Conservation (phyloP, 116 monocot genomes). For the Phalaenopsis hybrid region DNA sequence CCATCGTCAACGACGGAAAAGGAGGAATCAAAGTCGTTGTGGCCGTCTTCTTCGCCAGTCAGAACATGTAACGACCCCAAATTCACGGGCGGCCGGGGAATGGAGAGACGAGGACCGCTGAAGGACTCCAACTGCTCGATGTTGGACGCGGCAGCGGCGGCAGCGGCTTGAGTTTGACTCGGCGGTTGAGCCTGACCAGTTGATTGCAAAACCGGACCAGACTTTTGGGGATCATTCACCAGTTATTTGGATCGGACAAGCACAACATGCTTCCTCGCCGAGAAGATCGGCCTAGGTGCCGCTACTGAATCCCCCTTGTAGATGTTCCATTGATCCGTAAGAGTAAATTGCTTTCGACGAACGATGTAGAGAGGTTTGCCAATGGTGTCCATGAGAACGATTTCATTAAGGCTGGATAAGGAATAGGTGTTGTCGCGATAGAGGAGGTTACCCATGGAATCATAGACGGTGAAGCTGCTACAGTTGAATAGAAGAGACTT, state of each 20-base stretch:
- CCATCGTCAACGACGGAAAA: too few relatives aligned
- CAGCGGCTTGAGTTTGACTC: too few relatives aligned
- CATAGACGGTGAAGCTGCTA: slow-evolving; percentile 45
- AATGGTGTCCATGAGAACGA: slow-evolving; percentile 45
- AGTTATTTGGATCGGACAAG: slow-evolving; percentile 25
- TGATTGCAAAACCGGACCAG: too few relatives aligned
- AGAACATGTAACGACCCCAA: too few relatives aligned
- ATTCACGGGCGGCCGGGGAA: too few relatives aligned
- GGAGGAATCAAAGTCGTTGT: too few relatives aligned
- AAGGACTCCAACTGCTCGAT: too few relatives aligned
- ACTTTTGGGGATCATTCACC: slow-evolving; percentile 16
- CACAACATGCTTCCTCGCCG: slow-evolving; percentile 34
- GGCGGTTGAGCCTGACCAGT: too few relatives aligned
- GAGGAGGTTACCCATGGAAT: slow-evolving; percentile 28
- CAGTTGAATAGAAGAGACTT: slow-evolving; percentile 50
- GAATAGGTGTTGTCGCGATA: slow-evolving; percentile 42
- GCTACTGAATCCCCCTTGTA: slow-evolving; percentile 44
- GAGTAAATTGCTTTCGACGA: slow-evolving; percentile 37
- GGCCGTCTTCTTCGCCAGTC: too few relatives aligned
- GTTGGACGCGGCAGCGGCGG: too few relatives aligned
- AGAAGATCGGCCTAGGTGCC: slow-evolving; percentile 19
- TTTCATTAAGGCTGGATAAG: slow-evolving; percentile 3
- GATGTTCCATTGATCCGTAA: slow-evolving; percentile 48
- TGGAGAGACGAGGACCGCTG: too few relatives aligned
- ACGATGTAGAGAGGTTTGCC: slow-evolving; percentile 36